Evolutionary conservation across 202 grass and related monocot genomes (phyloP), one percentile per base, ranked within the genome.

Genomic region (Cymbopogon flexuosus): DNA sequence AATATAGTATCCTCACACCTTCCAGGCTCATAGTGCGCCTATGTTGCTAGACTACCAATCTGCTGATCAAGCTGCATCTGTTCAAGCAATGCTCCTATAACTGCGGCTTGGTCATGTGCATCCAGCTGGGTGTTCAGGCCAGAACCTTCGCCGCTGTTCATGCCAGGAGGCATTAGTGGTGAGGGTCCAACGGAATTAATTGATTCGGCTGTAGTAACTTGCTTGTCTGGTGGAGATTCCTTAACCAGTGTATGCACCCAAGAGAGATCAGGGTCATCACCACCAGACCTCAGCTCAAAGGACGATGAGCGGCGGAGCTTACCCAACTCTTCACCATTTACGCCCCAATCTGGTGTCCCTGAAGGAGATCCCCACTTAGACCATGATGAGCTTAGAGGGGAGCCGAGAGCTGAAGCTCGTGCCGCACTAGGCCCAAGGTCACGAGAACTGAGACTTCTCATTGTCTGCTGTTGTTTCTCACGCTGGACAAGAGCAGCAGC

Each of bases 221-320:
- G 72, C 77, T 93, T 93, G 81, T 89, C 88, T 57, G 91, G 77
- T 49, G 91, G 88, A 78, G 91, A 91, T 78, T 93, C 91, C 51
- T 88, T 93, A 35, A 89, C 86, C 47, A 93, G 54, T 37, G 86
- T 89, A 74, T 91, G 88, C 27, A 93, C 84, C 91, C 91, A 93
- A 21, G 91, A 93, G n/a, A 93, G 72, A 74, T 93, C 91, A 13
- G 88, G 91, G 43, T 91, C 91, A 43, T 91, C 91, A 40, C 83
- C 40, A 24, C 81, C 84, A 75, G 56, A 84, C 29, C 77, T 79
- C 77, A 86, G 66, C 57, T 93, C 91, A 67, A 93, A 89, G 12
- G 86, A 93, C 18, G 91, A 93, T 79, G 91, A 87, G 1, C 77
- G 77, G 19, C 78, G 77, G 59, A 93, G 83, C 69, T 73, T 73